phyloP scores from a whole-genome alignment of 225 moss, liverwort and hornwort genomes.

The Pseudoscleropodium purum region DNA sequence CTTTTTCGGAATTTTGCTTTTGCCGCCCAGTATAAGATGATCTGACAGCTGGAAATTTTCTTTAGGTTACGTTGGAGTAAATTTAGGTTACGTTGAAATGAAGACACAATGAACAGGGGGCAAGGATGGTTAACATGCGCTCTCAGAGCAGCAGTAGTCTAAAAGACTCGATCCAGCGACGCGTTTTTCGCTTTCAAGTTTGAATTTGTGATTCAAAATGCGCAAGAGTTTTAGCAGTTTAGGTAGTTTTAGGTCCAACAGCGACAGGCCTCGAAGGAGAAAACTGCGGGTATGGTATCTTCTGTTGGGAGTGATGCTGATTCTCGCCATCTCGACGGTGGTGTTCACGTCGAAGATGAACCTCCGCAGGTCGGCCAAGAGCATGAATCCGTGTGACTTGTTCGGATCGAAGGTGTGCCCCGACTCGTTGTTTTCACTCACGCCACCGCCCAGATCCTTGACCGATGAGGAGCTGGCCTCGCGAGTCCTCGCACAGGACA shows the following conservation, averaged over 20 bases:
- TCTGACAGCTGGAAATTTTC: neutral
- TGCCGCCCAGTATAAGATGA: neutral
- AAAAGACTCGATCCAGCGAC: neutral
- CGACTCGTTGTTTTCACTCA: conserved; percentile 1
- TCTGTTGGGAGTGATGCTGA: conserved; percentile 3
- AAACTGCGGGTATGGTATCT: conserved; percentile 20
- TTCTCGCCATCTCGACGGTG: conserved; percentile 18
- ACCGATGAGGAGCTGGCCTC: conserved; percentile 32
- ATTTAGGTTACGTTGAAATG: neutral
- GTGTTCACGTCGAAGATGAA: conserved; percentile 2
- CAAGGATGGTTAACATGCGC: neutral
- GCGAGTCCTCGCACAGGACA: conserved; percentile 15
- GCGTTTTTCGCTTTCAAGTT: neutral
- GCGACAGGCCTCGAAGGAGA: conserved; percentile 18
- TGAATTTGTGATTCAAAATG: conserved; percentile 18
- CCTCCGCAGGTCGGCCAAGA: conserved; percentile 8
- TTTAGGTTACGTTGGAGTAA: neutral
- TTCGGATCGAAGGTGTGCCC: conserved; percentile 32
- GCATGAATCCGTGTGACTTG: conserved; percentile 37
- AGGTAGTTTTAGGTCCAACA: conserved; percentile 12
- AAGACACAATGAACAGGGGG: neutral
- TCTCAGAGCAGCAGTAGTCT: neutral
- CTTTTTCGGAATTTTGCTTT: neutral
- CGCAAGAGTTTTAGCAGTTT: conserved; percentile 15
- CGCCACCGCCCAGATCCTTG: conserved; percentile 8